phyloP scores from a whole-genome alignment of 352 stramenopile genomes.

The Pythium rishiriense region DNA sequence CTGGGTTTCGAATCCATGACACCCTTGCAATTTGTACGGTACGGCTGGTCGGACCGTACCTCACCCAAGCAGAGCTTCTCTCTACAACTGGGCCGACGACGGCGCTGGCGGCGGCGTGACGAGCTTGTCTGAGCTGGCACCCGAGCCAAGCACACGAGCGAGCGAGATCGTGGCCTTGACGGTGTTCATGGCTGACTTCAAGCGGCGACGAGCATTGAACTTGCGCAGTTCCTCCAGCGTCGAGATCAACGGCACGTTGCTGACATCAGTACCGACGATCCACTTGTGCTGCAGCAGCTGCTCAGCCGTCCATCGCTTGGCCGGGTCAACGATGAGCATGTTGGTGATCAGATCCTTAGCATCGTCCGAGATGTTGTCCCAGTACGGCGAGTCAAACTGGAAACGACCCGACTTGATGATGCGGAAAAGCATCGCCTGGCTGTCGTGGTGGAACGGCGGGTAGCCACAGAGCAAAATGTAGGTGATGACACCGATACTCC shows the following conservation, averaged over 20 bases:
- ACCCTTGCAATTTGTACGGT: conserved; percentile 5
- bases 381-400: conserved; percentile 96
- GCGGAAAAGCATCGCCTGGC: conserved; percentile 85
- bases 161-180: conserved; percentile 83
- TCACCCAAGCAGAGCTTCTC: background rate
- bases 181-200: conserved; percentile 92
- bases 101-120: conserved; percentile 35
- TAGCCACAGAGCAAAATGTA: conserved; percentile 87
- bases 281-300: conserved; percentile 85
- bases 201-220: conserved; percentile 94
- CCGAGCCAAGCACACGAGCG: conserved; percentile 57
- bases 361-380: conserved; percentile 91
- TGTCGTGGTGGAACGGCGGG: conserved; percentile 90
- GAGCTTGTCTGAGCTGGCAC: conserved; percentile 23
- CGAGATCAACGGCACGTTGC: conserved; percentile 77
- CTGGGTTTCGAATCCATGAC: background rate
- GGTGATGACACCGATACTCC: conserved; percentile 90
- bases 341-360: conserved; percentile 94
- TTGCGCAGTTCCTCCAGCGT: conserved; percentile 89
- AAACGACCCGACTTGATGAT: conserved; percentile 80
- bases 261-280: conserved; percentile 75
- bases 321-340: conserved; percentile 89
- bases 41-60: background rate
- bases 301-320: conserved; percentile 71
- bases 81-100: conserved; percentile 11